Evolutionary conservation across 148 eudicot species (phyloP), one percentile per base, ranked within the genome.

Genomic region (Simmondsia chinensis): DNA sequence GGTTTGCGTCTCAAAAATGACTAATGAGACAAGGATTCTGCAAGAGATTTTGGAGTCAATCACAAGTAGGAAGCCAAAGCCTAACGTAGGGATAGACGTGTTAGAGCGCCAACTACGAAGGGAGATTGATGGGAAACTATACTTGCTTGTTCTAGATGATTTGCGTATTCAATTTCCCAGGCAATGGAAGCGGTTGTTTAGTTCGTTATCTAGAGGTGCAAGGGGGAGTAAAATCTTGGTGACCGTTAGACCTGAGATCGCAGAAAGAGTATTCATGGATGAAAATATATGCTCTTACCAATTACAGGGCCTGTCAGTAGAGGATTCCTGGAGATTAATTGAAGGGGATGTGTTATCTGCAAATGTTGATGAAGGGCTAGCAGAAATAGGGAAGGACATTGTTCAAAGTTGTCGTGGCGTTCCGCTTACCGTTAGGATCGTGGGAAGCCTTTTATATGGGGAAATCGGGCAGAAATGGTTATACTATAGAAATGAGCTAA

Each of bases 71-170:
- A 60, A 16, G 50, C 43, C 46, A 2, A 41, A 11, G 14, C 9
- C 51, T 31, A 13, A 22, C 6, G 39, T 7, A 29, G 27, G 20
- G 36, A 20, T 20, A n/a, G 18, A 42, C 16, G 21, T 21, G 20
- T 26, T 24, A 28, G 39, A 51, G 23, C 43, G 57, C 17, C 28
- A 39, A 43, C 57, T 60, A 7, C 24, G 20, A 29, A 60, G 29
- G 11, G 65, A 60, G 48, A 50, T 60, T 20, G 34, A 28, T 23
- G 65, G 51, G 17, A 60, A 60, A 20, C 57, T 26, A 33, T 60
- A 33, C 35, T 50, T 60, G 30, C 65, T 60, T 23, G 17, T 60
- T 51, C 40, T 60, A 23, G 65, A 60, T 60, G 57, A 60, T 51
- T 37, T 43, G 20, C 20, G 36, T 28, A 23, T 42, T 11, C 43